A percentile compares a stretch with the other conserved stretches of the same genome.
phyloP scores from a whole-genome alignment of 257 asterid genomes.

The Solanum lycopersicoides region DNA sequence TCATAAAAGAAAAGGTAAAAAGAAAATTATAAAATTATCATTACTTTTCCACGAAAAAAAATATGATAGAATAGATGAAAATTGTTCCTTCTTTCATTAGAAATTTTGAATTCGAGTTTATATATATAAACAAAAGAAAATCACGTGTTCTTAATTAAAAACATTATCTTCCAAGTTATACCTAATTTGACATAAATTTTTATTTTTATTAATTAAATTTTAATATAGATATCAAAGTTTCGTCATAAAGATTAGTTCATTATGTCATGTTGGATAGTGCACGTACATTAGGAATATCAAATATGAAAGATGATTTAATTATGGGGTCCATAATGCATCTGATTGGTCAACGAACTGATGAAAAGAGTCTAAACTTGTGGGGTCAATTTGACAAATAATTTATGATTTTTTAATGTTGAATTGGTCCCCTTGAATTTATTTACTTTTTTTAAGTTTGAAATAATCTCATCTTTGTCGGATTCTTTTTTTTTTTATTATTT shows the following conservation, averaged over 20 bases:
- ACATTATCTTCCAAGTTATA: too few species aligned
- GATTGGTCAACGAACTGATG: slow-evolving; percentile 16
- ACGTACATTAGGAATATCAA: background rate
- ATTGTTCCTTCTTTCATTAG: too few species aligned
- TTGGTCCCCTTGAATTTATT: background rate
- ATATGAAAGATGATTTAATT: background rate
- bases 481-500: background rate
- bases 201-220: fast-evolving
- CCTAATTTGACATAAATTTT: fast-evolving
- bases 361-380: background rate
- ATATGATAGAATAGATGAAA: background rate
- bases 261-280: background rate
- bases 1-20: background rate
- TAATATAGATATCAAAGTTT: too few species aligned
- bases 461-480: slow-evolving; percentile 2
- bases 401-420: background rate
- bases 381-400: background rate
- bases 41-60: too few species aligned
- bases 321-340: slow-evolving; percentile 1
- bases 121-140: too few species aligned
- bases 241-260: background rate
- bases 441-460: background rate
- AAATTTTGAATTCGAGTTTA: fast-evolving
- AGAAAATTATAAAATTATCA: too few species aligned
- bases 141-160: too few species aligned